phyloP scores from a whole-genome alignment of 352 stramenopile genomes.

The Thraustotheca clavata region DNA sequence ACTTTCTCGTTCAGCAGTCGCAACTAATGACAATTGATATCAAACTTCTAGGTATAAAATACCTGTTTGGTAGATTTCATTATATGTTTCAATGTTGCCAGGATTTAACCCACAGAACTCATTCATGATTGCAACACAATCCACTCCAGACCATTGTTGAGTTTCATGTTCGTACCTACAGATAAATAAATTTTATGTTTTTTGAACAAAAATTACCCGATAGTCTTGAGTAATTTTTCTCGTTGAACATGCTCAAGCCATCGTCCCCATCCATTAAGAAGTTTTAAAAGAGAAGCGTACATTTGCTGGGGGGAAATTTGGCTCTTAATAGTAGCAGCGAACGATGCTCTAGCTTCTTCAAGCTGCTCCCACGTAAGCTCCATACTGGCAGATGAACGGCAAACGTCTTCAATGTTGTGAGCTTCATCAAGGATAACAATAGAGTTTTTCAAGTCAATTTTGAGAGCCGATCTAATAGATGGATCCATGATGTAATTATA shows the following conservation, averaged over 20 bases:
- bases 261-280: conserved; percentile 18
- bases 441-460: conserved; percentile 59
- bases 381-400: conserved; percentile 60
- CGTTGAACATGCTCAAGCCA: conserved; percentile 12
- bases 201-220: not conserved
- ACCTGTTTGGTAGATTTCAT: conserved; percentile 5
- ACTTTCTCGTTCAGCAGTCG: not conserved
- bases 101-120: conserved; percentile 4
- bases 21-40: not conserved
- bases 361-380: conserved; percentile 55
- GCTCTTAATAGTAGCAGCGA: conserved; percentile 24
- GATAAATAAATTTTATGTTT: not conserved
- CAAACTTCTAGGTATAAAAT: not conserved
- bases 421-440: conserved; percentile 82
- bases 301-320: not conserved
- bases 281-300: not conserved
- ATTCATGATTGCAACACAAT: not conserved
- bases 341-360: conserved; percentile 44
- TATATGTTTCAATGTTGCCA: not conserved
- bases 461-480: conserved; percentile 53
- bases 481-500: conserved; percentile 85
- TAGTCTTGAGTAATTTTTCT: not conserved
- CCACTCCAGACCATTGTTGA: not conserved
- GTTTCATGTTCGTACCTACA: conserved; percentile 10
- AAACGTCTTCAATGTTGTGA: conserved; percentile 85